Conservation (phyloP, 495 filamentous ascomycete species). For the Penicillium chermesinum region DNA sequence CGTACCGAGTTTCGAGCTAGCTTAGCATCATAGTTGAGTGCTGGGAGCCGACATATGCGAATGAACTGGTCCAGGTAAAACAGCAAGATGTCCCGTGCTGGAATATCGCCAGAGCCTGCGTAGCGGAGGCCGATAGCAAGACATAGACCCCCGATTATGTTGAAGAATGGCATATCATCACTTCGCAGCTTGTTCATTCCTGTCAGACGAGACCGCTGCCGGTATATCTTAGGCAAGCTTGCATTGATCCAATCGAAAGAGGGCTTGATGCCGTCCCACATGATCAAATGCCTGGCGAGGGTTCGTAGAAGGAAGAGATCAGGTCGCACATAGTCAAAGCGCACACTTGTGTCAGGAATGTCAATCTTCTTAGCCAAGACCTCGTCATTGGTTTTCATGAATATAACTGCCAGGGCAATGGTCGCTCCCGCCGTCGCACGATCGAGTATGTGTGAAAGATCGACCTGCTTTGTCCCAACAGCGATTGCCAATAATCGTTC, state of each 20-base stretch:
- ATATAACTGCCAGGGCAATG: constrained; percentile 86
- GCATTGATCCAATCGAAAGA: constrained; percentile 65
- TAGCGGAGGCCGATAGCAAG: constrained; percentile 79
- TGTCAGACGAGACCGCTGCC: constrained; percentile 47
- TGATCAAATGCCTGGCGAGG: constrained; percentile 83
- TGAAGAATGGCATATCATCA: constrained; percentile 84
- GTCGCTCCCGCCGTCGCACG: constrained; percentile 87
- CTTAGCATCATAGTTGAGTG: constrained; percentile 71
- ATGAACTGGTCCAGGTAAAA: constrained; percentile 85
- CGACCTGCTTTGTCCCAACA: constrained; percentile 79
- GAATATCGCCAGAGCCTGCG: constrained; percentile 70
- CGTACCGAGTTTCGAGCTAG: constrained; percentile 74
- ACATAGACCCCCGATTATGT: constrained; percentile 84
- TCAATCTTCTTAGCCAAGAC: constrained; percentile 89
- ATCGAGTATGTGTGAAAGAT: constrained; percentile 85
- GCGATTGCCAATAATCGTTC: constrained; percentile 82
- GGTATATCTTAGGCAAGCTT: constrained; percentile 66
- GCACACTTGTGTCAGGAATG: constrained; percentile 78
- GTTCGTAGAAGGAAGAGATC: constrained; percentile 90
- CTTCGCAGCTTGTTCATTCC: constrained; percentile 55
- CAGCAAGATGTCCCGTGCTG: constrained; percentile 74
- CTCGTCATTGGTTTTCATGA: constrained; percentile 92
- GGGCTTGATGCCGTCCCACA: constrained; percentile 80
- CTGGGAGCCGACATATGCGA: constrained; percentile 63
- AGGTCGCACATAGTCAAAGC: constrained; percentile 92